Conservation (phyloP, 2,329 filamentous ascomycete genomes). For the Hypoxylon sp. region DNA sequence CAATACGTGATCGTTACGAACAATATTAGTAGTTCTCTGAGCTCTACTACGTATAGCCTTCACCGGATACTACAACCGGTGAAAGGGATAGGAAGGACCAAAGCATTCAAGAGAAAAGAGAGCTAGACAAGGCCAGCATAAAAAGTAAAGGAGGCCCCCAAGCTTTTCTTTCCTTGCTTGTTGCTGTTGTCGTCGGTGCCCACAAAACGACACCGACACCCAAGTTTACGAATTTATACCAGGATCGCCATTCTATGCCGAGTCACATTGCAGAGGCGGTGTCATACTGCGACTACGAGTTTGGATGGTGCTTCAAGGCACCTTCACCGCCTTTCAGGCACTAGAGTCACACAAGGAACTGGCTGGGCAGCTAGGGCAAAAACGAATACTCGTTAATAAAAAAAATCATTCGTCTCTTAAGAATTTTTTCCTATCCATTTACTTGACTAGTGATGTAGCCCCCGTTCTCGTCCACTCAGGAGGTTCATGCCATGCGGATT, state of each 20-base stretch:
- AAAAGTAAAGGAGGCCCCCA: not conserved
- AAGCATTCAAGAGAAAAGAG: not conserved
- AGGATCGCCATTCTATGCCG: conserved; percentile 26
- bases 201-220: conserved; percentile 19
- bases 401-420: conserved; percentile 43
- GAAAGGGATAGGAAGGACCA: not conserved
- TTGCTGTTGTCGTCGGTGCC: conserved; percentile 11
- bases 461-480: conserved; percentile 16
- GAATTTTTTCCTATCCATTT: conserved; percentile 44
- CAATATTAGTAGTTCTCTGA: not conserved
- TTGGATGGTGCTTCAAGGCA: not conserved
- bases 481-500: conserved; percentile 14
- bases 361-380: conserved; percentile 4
- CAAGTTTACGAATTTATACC: conserved; percentile 4
- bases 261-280: conserved; percentile 26
- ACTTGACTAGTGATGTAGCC: conserved; percentile 36
- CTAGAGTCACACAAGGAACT: conserved; percentile 24
- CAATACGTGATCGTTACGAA: not conserved
- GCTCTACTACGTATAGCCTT: not conserved
- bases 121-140: not conserved
- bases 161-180: conserved; percentile 3
- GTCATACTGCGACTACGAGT: conserved; percentile 12
- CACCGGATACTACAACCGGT: not conserved
- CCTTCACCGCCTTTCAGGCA: conserved; percentile 37
- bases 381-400: conserved; percentile 13